Evolutionary conservation across 805 yeast species (phyloP).

Genomic region (Spathaspora hagerdaliae): DNA sequence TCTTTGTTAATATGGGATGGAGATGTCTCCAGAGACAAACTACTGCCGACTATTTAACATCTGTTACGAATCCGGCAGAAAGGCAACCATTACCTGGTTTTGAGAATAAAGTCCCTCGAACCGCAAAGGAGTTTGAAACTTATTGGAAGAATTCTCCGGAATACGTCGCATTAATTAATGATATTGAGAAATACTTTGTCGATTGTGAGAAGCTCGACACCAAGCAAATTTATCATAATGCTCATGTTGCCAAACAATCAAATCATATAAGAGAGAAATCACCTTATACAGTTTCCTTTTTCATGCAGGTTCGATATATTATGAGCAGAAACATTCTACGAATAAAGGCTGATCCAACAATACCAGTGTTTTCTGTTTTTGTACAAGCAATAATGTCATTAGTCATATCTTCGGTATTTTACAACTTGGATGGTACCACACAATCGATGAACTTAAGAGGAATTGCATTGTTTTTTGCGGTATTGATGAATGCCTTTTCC

Average conservation of each 20-base stretch:
- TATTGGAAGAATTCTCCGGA: conserved; percentile 57
- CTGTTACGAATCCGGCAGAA: conserved; percentile 63
- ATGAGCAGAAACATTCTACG: conserved; percentile 50
- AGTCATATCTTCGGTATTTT: conserved; percentile 55
- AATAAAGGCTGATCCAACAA: conserved; percentile 51
- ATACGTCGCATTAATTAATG: conserved; percentile 32
- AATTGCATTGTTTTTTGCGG: conserved; percentile 56
- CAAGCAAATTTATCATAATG: conserved; percentile 13
- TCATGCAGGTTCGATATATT: conserved; percentile 47
- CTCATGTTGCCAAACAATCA: conserved; percentile 33
- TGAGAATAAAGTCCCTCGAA: conserved; percentile 48
- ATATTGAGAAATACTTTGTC: conserved; percentile 37
- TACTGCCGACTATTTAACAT: conserved; percentile 61
- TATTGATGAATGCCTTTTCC: conserved; percentile 55
- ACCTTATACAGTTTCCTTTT: conserved; percentile 38
- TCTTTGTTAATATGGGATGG: conserved; percentile 57
- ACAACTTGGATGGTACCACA: conserved; percentile 44
- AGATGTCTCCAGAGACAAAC: conserved; percentile 58
- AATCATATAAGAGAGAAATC: conserved; percentile 27
- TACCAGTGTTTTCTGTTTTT: conserved; percentile 45
- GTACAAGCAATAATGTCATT: conserved; percentile 54
- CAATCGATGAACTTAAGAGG: conserved; percentile 57
- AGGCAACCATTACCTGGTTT: conserved; percentile 46
- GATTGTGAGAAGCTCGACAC: conserved; percentile 12
- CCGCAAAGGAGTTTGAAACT: conserved; percentile 53